Percentiles rank a stretch among this genome's conserved stretches.
Evolutionary conservation across 805 yeast genomes (phyloP).

Genomic region (Starmerella apicola): DNA sequence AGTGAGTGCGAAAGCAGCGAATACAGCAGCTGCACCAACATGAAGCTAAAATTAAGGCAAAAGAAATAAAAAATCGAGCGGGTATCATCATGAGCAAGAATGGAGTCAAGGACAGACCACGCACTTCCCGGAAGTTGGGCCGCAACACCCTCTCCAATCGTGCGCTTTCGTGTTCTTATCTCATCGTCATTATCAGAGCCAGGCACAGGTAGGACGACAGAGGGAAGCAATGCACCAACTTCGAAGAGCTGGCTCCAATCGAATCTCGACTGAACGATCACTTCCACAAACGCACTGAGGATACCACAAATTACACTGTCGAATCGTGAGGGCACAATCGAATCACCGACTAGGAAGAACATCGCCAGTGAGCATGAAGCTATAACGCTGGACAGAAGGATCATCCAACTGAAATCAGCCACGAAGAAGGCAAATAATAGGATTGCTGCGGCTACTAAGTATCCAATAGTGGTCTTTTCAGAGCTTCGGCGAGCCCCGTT

Average conservation of each 20-base stretch:
- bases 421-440: not conserved
- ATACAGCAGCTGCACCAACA: constrained; percentile 86
- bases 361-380: constrained; percentile 8
- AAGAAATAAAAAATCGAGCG: constrained; percentile 80
- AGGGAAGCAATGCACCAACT: constrained; percentile 4
- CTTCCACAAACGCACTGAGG: constrained; percentile 7
- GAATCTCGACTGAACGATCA: constrained; percentile 2
- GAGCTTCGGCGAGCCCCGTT: not conserved
- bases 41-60: constrained; percentile 74
- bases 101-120: constrained; percentile 27
- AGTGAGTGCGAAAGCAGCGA: constrained; percentile 86
- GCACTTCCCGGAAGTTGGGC: constrained; percentile 1
- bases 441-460: not conserved
- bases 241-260: constrained; percentile 1
- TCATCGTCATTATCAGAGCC: not conserved
- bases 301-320: constrained; percentile 7
- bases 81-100: constrained; percentile 53
- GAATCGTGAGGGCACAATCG: constrained; percentile 3
- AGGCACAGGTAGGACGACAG: constrained; percentile 1
- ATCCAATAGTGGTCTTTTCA: not conserved
- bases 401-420: constrained; percentile 4
- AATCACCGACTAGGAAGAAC: constrained; percentile 10
- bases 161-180: not conserved
- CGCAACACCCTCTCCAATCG: not conserved
- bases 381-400: constrained; percentile 2